These are phyloP conservation scores for Neocucurbitaria cava DNA, from an alignment of 2,329 filamentous ascomycete genomes.

Conservation along the genomic window DNA sequence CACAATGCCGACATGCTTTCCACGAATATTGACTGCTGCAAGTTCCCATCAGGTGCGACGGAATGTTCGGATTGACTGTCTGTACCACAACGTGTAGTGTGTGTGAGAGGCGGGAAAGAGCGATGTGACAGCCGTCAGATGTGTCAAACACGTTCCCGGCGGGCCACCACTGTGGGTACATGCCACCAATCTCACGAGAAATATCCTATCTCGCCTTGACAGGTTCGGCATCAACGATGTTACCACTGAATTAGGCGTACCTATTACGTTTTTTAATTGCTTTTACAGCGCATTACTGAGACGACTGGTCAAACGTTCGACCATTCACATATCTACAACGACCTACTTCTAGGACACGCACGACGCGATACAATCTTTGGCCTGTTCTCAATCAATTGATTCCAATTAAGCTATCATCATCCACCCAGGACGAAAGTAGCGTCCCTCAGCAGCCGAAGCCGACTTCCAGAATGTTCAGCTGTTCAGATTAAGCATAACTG, in stretches of 20 bases:
- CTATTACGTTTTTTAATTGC: not conserved
- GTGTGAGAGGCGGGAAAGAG: slow-evolving; percentile 1
- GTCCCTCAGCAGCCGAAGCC: too few species aligned
- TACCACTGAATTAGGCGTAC: not conserved
- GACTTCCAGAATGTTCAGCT: not conserved
- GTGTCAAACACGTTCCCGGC: slow-evolving; percentile 15
- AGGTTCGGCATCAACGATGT: not conserved
- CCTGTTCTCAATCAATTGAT: too few species aligned
- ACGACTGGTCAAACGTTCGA: not conserved
- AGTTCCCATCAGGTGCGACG: not conserved
- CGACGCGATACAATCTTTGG: too few species aligned
- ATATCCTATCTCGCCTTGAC: not conserved
- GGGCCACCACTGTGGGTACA: not conserved
- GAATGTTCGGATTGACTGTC: not conserved
- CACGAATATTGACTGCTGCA: not conserved
- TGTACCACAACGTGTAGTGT: slow-evolving; percentile 1
- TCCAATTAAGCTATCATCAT: too few species aligned
- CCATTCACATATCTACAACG: not conserved
- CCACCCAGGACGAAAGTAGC: too few species aligned
- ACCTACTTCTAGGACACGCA: not conserved
- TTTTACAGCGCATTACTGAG: slow-evolving; percentile 1
- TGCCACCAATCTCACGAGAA: not conserved
- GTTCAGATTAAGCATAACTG: not conserved
- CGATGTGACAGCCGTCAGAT: slow-evolving; percentile 1
- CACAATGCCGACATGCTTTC: not conserved